phyloP scores from a whole-genome alignment of 306 rosid species.

The Biancaea sappan region DNA sequence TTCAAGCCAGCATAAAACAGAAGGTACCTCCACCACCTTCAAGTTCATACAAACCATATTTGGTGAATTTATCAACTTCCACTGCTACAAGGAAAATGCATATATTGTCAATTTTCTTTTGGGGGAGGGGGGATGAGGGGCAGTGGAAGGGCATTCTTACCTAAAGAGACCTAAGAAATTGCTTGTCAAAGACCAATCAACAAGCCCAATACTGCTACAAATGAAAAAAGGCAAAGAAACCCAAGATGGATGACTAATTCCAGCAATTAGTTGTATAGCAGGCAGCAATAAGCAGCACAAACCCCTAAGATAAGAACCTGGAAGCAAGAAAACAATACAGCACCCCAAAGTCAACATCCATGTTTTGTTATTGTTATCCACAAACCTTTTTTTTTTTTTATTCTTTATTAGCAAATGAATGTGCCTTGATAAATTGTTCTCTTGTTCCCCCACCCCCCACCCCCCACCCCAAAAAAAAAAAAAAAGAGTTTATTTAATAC shows the following conservation, averaged over 20 bases:
- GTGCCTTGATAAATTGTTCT: constrained; percentile 19
- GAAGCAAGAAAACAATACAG: constrained; percentile 31
- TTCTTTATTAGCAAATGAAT: neutral
- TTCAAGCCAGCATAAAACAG: constrained; percentile 77
- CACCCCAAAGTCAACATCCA: constrained; percentile 3
- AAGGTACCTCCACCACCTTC: constrained; percentile 95
- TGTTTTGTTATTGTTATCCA: constrained; percentile 14
- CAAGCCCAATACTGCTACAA: constrained; percentile 81
- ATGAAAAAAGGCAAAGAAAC: constrained; percentile 87
- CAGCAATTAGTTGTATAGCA: constrained; percentile 77
- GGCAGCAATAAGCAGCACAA: constrained; percentile 80
- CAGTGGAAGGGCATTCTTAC: constrained; percentile 39
- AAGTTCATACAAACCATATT: constrained; percentile 39
- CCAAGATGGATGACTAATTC: constrained; percentile 93
- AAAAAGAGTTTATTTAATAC: neutral
- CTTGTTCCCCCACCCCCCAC: too few species aligned
- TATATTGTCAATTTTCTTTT: neutral
- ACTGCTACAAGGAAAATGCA: constrained; percentile 10
- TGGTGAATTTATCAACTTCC: constrained; percentile 19
- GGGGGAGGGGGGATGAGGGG: neutral
- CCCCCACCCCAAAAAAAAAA: too few species aligned
- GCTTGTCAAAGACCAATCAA: constrained; percentile 88
- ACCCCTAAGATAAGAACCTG: constrained; percentile 79
- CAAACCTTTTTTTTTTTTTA: neutral
- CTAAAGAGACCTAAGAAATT: constrained; percentile 83